Percentiles rank a stretch among this genome's conserved stretches.
phyloP scores from a whole-genome alignment of 2,329 filamentous ascomycete genomes.

The Ceratocystiopsis minuta region DNA sequence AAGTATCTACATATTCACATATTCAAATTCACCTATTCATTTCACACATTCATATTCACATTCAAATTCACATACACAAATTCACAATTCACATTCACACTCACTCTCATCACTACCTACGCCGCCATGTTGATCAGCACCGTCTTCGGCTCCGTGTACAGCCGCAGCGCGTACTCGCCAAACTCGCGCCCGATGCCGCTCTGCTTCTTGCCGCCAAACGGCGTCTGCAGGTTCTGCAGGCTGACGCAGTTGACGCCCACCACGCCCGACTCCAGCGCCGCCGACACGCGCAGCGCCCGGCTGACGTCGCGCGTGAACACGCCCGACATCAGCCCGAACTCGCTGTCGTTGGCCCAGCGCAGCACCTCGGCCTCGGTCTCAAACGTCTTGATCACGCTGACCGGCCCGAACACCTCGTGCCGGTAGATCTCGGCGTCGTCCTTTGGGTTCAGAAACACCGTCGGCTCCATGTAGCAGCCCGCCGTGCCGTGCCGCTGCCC shows the following conservation, averaged over 20 bases:
- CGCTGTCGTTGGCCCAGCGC: slow-evolving; percentile 28
- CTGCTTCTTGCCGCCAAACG: slow-evolving; percentile 22
- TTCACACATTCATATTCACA: not conserved
- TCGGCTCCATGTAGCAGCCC: slow-evolving; percentile 17
- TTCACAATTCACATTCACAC: not conserved
- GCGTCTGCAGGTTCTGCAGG: slow-evolving; percentile 12
- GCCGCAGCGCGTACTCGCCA: slow-evolving; percentile 16
- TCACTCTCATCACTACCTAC: not conserved
- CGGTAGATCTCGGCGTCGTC: slow-evolving; percentile 22
- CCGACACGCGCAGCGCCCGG: slow-evolving; percentile 15
- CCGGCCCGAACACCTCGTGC: slow-evolving; percentile 35
- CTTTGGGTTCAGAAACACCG: slow-evolving; percentile 19
- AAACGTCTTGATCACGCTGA: slow-evolving; percentile 30
- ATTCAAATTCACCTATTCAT: not conserved
- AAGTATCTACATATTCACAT: no score
- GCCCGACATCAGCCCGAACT: slow-evolving; percentile 30
- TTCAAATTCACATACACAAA: not conserved
- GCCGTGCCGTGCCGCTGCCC: slow-evolving; percentile 17
- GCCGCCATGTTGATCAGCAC: slow-evolving; percentile 23
- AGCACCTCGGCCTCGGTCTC: slow-evolving; percentile 32
- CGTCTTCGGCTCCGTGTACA: slow-evolving; percentile 30
- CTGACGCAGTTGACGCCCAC: slow-evolving; percentile 30
- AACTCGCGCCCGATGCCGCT: slow-evolving; percentile 20
- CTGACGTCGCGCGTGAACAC: slow-evolving; percentile 32
- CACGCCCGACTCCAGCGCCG: slow-evolving; percentile 32